Percentiles rank a stretch among this genome's conserved stretches.
Conservation (phyloP, 164 flowering plant species). For the Hamamelis virginiana region DNA sequence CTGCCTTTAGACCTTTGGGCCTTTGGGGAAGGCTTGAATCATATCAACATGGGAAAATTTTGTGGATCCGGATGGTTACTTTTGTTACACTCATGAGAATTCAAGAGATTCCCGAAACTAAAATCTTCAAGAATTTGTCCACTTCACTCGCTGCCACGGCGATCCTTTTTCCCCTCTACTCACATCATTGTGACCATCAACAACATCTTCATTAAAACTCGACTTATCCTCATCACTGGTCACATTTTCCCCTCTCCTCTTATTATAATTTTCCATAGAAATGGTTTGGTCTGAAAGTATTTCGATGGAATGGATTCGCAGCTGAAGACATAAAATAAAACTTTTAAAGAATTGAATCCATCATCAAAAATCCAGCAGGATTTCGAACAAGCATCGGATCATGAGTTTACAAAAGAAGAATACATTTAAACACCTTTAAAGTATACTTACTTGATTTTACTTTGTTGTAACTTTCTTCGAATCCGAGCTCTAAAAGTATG, state of each 20-base stretch:
- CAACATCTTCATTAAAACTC: slow-evolving; percentile 48
- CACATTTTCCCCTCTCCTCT: slow-evolving; percentile 36
- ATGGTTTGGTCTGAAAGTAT: too few relatives aligned
- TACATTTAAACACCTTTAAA: too few relatives aligned
- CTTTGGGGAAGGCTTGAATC: slow-evolving; percentile 40
- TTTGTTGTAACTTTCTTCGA: too few relatives aligned
- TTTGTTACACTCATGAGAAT: slow-evolving; percentile 34
- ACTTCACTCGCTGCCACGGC: slow-evolving; percentile 79
- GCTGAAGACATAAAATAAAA: too few relatives aligned
- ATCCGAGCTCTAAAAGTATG: too few relatives aligned
- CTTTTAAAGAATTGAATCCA: too few relatives aligned
- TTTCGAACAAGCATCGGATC: too few relatives aligned
- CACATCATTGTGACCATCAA: slow-evolving; percentile 33
- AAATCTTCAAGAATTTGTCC: slow-evolving; percentile 60
- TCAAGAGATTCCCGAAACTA: slow-evolving; percentile 28
- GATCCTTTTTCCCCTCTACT: slow-evolving; percentile 46
- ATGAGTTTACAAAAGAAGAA: too few relatives aligned
- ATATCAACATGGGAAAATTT: slow-evolving; percentile 34
- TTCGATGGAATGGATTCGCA: too few relatives aligned
- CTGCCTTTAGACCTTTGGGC: slow-evolving; percentile 35
- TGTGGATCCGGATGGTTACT: slow-evolving; percentile 27
- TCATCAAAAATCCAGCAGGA: too few relatives aligned
- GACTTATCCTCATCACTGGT: slow-evolving; percentile 67
- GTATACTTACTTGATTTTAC: too few relatives aligned
- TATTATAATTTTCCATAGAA: slow-evolving; percentile 32